Evolutionary conservation across 208 protist genomes (phyloP).

Genomic region (Acanthamoeba triangularis): DNA sequence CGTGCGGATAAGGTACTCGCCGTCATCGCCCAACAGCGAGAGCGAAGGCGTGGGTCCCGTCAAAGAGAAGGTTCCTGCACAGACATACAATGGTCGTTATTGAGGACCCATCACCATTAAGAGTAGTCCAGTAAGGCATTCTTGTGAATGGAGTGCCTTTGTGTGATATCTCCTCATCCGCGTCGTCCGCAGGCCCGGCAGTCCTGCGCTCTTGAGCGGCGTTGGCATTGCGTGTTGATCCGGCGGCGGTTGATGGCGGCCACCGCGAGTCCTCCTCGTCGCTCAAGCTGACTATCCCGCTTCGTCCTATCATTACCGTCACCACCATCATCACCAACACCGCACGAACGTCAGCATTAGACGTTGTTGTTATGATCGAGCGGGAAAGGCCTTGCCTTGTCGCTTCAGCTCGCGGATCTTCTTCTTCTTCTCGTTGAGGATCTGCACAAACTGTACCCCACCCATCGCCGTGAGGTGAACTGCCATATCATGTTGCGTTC

Average conservation of each 20-base stretch:
- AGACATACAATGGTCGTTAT: neutral
- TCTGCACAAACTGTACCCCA: constrained; percentile 50
- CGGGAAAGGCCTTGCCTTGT: constrained; percentile 2
- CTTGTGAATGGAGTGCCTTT: neutral
- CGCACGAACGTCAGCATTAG: neutral
- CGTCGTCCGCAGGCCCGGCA: neutral
- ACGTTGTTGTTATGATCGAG: neutral
- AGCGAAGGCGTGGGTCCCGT: constrained; percentile 52
- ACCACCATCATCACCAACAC: neutral
- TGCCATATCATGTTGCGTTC: neutral
- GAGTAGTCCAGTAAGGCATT: no score
- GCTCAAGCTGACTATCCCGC: neutral
- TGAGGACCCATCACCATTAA: no score
- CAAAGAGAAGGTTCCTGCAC: constrained; percentile 42
- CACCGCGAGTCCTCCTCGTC: constrained; percentile 16
- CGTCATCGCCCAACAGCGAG: neutral
- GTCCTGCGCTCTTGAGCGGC: neutral
- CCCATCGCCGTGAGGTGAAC: neutral
- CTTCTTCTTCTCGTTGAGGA: constrained; percentile 73
- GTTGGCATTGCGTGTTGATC: neutral
- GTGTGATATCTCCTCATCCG: neutral
- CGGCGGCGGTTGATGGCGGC: neutral
- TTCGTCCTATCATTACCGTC: neutral
- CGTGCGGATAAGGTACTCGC: neutral
- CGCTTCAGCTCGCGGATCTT: constrained; percentile 59